These are phyloP conservation scores for Helianthus tuberosus DNA, from an alignment of 129 eudicot genomes.

Conservation along the genomic window DNA sequence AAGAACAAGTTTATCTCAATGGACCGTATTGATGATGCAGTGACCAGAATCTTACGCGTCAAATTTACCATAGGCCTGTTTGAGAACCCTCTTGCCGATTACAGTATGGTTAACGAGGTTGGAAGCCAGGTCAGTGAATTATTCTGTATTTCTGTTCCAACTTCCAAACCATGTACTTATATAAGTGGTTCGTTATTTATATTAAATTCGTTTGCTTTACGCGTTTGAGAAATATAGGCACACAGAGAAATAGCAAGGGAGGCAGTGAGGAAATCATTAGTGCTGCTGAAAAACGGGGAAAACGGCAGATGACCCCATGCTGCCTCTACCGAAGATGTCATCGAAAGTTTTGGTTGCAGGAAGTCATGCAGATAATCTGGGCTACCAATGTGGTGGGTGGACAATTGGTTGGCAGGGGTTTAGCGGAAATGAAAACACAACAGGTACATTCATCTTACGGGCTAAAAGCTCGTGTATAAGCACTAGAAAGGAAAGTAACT, in stretches of 20 bases:
- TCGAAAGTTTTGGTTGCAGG: conserved; percentile 68
- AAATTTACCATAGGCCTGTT: conserved; percentile 9
- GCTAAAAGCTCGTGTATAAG: not conserved
- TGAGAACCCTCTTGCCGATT: conserved; percentile 30
- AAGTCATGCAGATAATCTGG: conserved; percentile 71
- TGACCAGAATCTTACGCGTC: conserved; percentile 65
- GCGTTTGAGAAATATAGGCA: conserved; percentile 36
- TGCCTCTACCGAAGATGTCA: conserved; percentile 59
- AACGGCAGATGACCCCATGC: conserved; percentile 32
- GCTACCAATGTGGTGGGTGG: conserved; percentile 85
- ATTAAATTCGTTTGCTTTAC: not conserved
- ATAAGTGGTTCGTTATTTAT: too few relatives aligned
- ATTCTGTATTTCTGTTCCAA: not conserved
- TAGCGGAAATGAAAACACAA: conserved; percentile 54
- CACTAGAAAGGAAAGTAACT: not conserved
- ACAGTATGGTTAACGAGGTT: conserved; percentile 20
- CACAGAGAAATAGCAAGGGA: conserved; percentile 69
- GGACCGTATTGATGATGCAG: conserved; percentile 95
- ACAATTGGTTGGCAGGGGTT: conserved; percentile 81
- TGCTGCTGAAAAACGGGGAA: conserved; percentile 71
- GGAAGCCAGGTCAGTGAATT: conserved; percentile 16
- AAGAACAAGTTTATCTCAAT: conserved; percentile 68
- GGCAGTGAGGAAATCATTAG: conserved; percentile 66
- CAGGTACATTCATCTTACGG: conserved; percentile 34
- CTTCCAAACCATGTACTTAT: not conserved